Base-by-base conservation (phyloP, 352 stramenopile genomes). In the Globisporangium solare region DNA sequence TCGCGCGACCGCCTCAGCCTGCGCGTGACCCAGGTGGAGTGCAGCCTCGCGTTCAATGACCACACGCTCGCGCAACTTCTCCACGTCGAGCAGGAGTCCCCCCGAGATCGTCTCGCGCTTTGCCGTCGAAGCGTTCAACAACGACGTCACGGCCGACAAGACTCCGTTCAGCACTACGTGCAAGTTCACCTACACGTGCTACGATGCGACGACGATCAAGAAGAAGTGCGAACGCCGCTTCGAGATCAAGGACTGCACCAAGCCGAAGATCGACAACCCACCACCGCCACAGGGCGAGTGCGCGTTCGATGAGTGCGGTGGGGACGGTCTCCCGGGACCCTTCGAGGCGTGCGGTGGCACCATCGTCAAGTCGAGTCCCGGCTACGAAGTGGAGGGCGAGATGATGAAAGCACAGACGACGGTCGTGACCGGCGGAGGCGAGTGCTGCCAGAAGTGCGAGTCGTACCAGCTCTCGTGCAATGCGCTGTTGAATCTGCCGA, bases 231-330 rank as follows among this genome's bases (percentile, higher is more conserved):
- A 51, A 47, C 61, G 68, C 3, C 54, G 68, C 17, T 86, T 92
- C 51, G 58, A 58, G 3, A 74, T 90, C 54, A 68, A 62, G 21
- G 79, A 88, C 64, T 92, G 82, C 61, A 76, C 83, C 20, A 57
- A 52, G 0, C 79, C 79, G 2, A 64, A 60, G 5, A 83, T 86
- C 52, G 76, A 88, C 45, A 37, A 67, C 27, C 57, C 51, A 1
- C 32, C 45, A 37, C 51, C 57, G n/a, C 68, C 64, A 0, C 61
- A 73, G 0, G 68, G 71, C 27, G 64, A 66, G 6, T 90, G 80
- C 37, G 22, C 65, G 52, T 83, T 69, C 50, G 62, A 77, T 17
- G 52, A 61, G 17, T 79, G 73, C 45, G 62, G 60, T 4, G 74
- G 61, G 14, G 42, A 71, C 1, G 41, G 46, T 0, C 47, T 64